These are phyloP conservation scores for Coniochaeta sp. DNA, from an alignment of 2,329 filamentous ascomycete species.

Conservation along the genomic window DNA sequence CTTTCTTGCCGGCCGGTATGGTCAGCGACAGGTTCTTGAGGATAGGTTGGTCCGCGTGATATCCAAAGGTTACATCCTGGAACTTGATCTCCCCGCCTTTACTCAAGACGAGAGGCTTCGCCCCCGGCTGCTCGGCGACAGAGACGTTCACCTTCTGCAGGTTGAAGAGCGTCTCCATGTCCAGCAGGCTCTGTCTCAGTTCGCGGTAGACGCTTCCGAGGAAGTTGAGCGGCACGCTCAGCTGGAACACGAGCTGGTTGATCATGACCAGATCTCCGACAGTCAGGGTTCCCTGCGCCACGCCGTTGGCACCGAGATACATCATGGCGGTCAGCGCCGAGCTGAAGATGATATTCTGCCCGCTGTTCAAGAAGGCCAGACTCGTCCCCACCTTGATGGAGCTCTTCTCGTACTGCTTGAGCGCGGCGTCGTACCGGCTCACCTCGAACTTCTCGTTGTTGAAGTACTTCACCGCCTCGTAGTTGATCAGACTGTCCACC, in stretches of 20 bases:
- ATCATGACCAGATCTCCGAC: slow-evolving; percentile 98
- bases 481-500: slow-evolving; percentile 96
- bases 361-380: slow-evolving; percentile 83
- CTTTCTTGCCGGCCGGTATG: slow-evolving; percentile 92
- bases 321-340: slow-evolving; percentile 93
- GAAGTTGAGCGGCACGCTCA: slow-evolving; percentile 95
- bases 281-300: slow-evolving; percentile 71
- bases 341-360: slow-evolving; percentile 96
- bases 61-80: slow-evolving; percentile 91
- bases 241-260: slow-evolving; percentile 96
- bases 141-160: slow-evolving; percentile 92
- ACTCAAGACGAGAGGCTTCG: slow-evolving; percentile 62
- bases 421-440: slow-evolving; percentile 76
- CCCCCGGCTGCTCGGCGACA: slow-evolving; percentile 69
- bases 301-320: slow-evolving; percentile 89
- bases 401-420: slow-evolving; percentile 81
- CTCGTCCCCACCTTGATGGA: slow-evolving; percentile 97
- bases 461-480: slow-evolving; percentile 98
- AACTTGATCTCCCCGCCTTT: slow-evolving; percentile 86
- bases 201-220: slow-evolving; percentile 97
- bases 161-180: slow-evolving; percentile 98
- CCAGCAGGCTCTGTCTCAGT: slow-evolving; percentile 84
- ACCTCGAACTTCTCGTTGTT: slow-evolving; percentile 98
- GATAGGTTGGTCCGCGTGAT: slow-evolving; percentile 80
- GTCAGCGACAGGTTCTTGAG: slow-evolving; percentile 77